Percentiles rank a stretch among this genome's conserved stretches.
Conservation (phyloP, 2,329 filamentous ascomycete genomes). For the Botryosphaeria agaves region DNA sequence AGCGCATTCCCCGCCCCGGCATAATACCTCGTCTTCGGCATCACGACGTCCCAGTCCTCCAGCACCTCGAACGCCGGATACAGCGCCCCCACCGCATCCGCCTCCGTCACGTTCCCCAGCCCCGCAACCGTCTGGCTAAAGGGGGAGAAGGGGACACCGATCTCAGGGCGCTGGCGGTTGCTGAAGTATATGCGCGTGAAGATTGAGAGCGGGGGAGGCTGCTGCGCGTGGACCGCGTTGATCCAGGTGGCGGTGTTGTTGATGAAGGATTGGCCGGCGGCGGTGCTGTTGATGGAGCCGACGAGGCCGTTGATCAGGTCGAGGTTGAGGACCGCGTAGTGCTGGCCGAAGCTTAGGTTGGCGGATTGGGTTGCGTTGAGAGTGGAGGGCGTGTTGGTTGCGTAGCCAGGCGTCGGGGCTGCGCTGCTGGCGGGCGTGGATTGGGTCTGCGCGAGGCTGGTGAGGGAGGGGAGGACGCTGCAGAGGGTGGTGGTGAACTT, state of each 20-base stretch:
- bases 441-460: no score
- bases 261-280: constrained; percentile 17
- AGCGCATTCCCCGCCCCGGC: constrained; percentile 22
- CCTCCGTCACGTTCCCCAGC: constrained; percentile 11
- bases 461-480: no score
- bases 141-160: constrained; percentile 13
- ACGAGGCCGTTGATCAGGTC: constrained; percentile 23
- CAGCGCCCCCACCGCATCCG: constrained; percentile 15
- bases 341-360: constrained; percentile 18
- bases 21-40: constrained; percentile 26
- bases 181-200: constrained; percentile 22
- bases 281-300: constrained; percentile 13
- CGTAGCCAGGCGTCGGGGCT: constrained; percentile 4
- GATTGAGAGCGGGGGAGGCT: constrained; percentile 18
- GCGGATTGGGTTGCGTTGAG: constrained; percentile 7
- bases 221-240: constrained; percentile 19
- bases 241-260: constrained; percentile 19
- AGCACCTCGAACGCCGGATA: constrained; percentile 15
- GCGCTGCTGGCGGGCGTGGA: no score
- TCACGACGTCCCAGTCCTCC: constrained; percentile 16
- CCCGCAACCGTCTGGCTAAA: constrained; percentile 16
- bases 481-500: no score
- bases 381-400: constrained; percentile 9
- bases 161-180: constrained; percentile 16
- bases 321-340: constrained; percentile 26